A percentile compares a stretch with the other conserved stretches of the same genome.
Conservation (phyloP, 2,329 filamentous ascomycete genomes). For the Coleophoma cylindrospora region DNA sequence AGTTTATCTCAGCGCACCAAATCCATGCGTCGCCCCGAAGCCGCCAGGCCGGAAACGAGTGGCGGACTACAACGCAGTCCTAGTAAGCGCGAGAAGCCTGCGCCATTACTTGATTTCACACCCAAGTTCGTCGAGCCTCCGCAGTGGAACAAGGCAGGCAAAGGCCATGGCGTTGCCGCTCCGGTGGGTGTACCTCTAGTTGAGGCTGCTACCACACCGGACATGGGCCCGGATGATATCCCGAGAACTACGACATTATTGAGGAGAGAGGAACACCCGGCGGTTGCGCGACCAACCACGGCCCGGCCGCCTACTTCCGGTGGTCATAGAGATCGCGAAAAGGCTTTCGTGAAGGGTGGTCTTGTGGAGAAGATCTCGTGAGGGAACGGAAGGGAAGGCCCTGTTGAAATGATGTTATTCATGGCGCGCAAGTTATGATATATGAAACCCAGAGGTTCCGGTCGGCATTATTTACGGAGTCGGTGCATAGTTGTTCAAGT, state of each 20-base stretch:
- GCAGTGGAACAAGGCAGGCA: constrained; percentile 47
- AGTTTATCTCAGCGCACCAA: constrained; percentile 20
- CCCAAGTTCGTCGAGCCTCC: constrained; percentile 60
- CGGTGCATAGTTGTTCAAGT: no score
- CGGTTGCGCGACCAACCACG: neutral
- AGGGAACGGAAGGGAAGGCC: neutral
- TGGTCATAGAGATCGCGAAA: constrained; percentile 2
- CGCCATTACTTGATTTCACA: constrained; percentile 65
- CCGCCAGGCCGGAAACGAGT: neutral
- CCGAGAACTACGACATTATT: constrained; percentile 17
- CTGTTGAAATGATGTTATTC: no score
- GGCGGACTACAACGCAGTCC: constrained; percentile 5
- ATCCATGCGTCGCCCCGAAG: constrained; percentile 11
- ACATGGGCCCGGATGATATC: constrained; percentile 10
- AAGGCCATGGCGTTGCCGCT: constrained; percentile 41
- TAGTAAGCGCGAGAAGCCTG: constrained; percentile 21
- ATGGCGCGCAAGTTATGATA: no score
- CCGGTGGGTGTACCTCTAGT: constrained; percentile 39
- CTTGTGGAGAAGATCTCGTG: constrained; percentile 2
- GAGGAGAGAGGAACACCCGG: constrained; percentile 12
- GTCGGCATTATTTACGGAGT: no score
- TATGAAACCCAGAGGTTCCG: no score
- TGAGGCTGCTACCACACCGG: constrained; percentile 33
- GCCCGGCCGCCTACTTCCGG: constrained; percentile 4
- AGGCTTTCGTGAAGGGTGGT: constrained; percentile 12